A percentile compares a stretch with the other conserved stretches of the same genome.
These are phyloP conservation scores for Camelina sativa DNA, from an alignment of 345 rosid genomes.

Conservation along the genomic window DNA sequence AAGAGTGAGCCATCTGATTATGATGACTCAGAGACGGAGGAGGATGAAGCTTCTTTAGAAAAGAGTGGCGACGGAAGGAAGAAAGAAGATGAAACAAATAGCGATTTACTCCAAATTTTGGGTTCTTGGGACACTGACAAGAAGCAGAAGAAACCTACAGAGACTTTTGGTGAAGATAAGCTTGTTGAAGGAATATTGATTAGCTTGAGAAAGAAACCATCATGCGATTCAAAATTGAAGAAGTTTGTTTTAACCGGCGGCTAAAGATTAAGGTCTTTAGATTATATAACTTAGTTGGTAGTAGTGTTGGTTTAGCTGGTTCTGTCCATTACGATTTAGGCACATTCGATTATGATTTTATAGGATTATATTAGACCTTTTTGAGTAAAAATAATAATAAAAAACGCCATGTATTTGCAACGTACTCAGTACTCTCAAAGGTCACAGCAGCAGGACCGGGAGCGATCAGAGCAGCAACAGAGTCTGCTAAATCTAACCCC, in stretches of 20 bases:
- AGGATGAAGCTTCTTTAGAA: slow-evolving; percentile 15
- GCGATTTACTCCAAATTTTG: slow-evolving; percentile 61
- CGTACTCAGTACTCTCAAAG: slow-evolving; percentile 5
- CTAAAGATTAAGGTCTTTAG: slow-evolving; percentile 5
- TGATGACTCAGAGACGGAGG: slow-evolving; percentile 65
- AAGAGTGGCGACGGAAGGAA: neutral
- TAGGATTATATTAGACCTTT: too few species aligned
- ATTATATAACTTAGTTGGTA: neutral
- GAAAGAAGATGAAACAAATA: slow-evolving; percentile 43
- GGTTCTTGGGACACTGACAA: slow-evolving; percentile 55
- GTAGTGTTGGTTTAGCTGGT: slow-evolving; percentile 13
- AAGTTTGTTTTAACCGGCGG: neutral
- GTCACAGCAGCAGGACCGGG: neutral
- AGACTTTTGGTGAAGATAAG: slow-evolving; percentile 55
- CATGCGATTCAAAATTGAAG: slow-evolving; percentile 34
- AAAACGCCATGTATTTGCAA: slow-evolving; percentile 19
- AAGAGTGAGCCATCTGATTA: slow-evolving; percentile 53
- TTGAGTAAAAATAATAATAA: too few species aligned
- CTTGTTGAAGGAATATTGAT: slow-evolving; percentile 61
- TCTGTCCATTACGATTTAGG: neutral
- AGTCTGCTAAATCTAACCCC: neutral
- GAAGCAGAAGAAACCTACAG: slow-evolving; percentile 44
- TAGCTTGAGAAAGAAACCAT: slow-evolving; percentile 51
- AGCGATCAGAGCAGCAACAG: slow-evolving; percentile 8
- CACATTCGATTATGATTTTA: neutral